phyloP scores from a whole-genome alignment of 805 yeast genomes.

The Monosporozyma siamensis region DNA sequence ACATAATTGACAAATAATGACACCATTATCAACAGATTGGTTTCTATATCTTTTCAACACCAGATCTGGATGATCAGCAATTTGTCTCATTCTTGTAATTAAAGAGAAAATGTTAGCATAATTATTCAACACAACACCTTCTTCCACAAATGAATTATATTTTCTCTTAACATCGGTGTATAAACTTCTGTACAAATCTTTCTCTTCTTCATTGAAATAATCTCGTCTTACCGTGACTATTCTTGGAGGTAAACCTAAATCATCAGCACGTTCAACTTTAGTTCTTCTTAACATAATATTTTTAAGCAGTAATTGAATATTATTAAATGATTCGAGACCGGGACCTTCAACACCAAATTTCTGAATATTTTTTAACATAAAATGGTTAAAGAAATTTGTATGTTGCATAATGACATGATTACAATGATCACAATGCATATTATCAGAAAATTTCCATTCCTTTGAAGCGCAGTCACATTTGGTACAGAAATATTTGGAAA shows the following conservation, averaged over 20 bases:
- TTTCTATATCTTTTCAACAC: slow-evolving; percentile 62
- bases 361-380: slow-evolving; percentile 89
- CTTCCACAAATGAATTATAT: slow-evolving; percentile 87
- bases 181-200: slow-evolving; percentile 79
- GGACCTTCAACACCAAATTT: slow-evolving; percentile 74
- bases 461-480: slow-evolving; percentile 76
- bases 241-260: slow-evolving; percentile 93
- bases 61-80: slow-evolving; percentile 96
- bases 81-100: slow-evolving; percentile 93
- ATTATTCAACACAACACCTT: slow-evolving; percentile 92
- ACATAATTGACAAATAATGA: slow-evolving; percentile 80
- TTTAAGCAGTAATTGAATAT: slow-evolving; percentile 62
- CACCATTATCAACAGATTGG: slow-evolving; percentile 31
- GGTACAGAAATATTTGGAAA: slow-evolving; percentile 85
- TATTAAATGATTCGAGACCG: slow-evolving; percentile 66
- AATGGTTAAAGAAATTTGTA: slow-evolving; percentile 90
- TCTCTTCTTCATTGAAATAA: slow-evolving; percentile 87
- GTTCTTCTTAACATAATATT: slow-evolving; percentile 91
- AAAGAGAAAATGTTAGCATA: slow-evolving; percentile 95
- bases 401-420: slow-evolving; percentile 93
- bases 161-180: slow-evolving; percentile 81
- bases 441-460: slow-evolving; percentile 78
- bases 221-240: slow-evolving; percentile 84
- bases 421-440: slow-evolving; percentile 77
- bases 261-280: slow-evolving; percentile 93